phyloP scores from a whole-genome alignment of 1,284 basidiomycete species.

The Microbotryum saponariae region DNA sequence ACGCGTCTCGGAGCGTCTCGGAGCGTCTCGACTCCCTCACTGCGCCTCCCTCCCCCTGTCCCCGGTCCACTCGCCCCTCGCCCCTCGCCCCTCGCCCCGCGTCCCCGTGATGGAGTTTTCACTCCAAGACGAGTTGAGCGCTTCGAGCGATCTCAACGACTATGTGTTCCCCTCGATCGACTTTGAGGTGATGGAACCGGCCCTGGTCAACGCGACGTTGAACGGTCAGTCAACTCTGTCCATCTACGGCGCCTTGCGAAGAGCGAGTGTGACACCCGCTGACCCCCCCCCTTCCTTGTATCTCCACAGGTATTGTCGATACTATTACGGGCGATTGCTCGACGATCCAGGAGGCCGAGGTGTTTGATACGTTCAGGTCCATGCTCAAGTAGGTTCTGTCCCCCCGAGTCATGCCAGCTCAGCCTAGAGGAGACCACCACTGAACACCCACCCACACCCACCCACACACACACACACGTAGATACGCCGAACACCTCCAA shows the following conservation, averaged over 20 bases:
- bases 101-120: constrained; percentile 18
- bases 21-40: no score
- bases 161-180: constrained; percentile 4
- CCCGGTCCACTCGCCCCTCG: no score
- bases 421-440: background rate
- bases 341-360: constrained; percentile 55
- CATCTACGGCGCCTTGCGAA: background rate
- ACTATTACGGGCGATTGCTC: constrained; percentile 64
- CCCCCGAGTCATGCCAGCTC: background rate
- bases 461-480: constrained; percentile 8
- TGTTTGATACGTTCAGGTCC: constrained; percentile 70
- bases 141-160: background rate
- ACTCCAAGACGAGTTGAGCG: constrained; percentile 11
- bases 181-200: constrained; percentile 12
- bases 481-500: constrained; percentile 53
- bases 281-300: background rate
- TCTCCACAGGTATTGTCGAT: constrained; percentile 58
- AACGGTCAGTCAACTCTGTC: constrained; percentile 14
- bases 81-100: no score
- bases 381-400: constrained; percentile 52
- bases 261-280: background rate
- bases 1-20: no score
- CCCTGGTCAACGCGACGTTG: constrained; percentile 1
- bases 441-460: no score
- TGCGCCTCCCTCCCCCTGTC: no score